Evolutionary conservation across 139 green algal species (phyloP), one percentile per base, ranked within the genome.

Genomic region (Tetradesmus lagerheimii): DNA sequence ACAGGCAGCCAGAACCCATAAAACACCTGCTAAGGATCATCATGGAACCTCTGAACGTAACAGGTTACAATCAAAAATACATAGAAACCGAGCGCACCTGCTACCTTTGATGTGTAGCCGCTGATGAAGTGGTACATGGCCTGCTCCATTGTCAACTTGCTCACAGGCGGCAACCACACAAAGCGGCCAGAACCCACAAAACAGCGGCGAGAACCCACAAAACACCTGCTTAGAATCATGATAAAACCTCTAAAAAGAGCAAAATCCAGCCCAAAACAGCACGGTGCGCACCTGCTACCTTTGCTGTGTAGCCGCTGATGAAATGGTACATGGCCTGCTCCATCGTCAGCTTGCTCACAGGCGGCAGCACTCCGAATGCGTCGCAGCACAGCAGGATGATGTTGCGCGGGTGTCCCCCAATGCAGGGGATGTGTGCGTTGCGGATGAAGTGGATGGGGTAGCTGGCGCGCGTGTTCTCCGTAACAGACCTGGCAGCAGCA

Each of bases 271-370:
- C n/a, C n/a, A n/a, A n/a, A n/a, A n/a, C n/a, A n/a, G n/a, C n/a
- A n/a, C n/a, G n/a, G n/a, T n/a, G n/a, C 57, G 20, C 57, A 86
- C 80, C 83, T 80, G 50, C 97, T 74, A 98, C 97, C 94, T 99
- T 99, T 80, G 98, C 95, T 1, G 98, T 99, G 96, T 99, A 99
- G 27, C 98, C 98, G 14, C 89, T 96, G 77, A 99, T 95, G 89
- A 99, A 99, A 88, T 98, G 96, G 92, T 99, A 99, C 97, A 99
- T 99, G n/a, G 98, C 97, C 92, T 99, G 98, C 84, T 96, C 95
- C 25, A 86, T 91, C 18, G 92, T 98, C 31, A 99, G 95, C 64
- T 93, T 93, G 64, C 90, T 92, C 20, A 99, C 96, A 29, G 97
- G 97, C 0, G 97, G 97, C 89, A 99, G 94, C 89, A 99, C 97